Evolutionary conservation across 495 filamentous ascomycete genomes (phyloP).

Genomic region (Penicillium longicatenatum): DNA sequence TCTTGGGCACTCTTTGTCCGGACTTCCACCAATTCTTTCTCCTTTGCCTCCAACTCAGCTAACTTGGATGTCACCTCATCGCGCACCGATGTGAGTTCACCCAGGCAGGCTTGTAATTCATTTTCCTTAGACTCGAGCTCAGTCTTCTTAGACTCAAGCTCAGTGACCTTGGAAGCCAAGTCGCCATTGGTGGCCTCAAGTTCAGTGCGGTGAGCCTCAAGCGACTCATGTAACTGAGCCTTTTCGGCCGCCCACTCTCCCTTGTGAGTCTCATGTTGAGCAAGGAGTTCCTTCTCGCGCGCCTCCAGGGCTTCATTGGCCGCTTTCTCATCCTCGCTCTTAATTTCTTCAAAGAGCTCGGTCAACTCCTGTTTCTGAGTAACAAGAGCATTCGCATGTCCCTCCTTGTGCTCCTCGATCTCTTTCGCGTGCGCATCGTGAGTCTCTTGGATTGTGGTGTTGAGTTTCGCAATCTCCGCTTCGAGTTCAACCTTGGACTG

Average conservation of each 20-base stretch:
- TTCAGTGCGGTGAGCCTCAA: conserved; percentile 39
- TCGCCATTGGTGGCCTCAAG: conserved; percentile 37
- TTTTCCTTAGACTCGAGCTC: conserved; percentile 25
- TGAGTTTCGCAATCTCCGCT: conserved; percentile 53
- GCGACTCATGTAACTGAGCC: conserved; percentile 41
- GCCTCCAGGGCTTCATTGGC: conserved; percentile 40
- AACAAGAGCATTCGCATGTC: conserved; percentile 39
- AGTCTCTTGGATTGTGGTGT: conserved; percentile 47
- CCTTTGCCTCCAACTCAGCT: conserved; percentile 19
- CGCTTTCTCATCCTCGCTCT: conserved; percentile 49
- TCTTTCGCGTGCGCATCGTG: conserved; percentile 39
- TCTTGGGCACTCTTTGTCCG: conserved; percentile 23
- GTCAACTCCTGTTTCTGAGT: conserved; percentile 48
- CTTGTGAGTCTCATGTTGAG: conserved; percentile 40
- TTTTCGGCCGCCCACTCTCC: conserved; percentile 49
- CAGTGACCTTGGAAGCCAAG: conserved; percentile 35
- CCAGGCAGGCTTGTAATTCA: conserved; percentile 28
- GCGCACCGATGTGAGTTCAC: conserved; percentile 37
- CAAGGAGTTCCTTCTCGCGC: conserved; percentile 41
- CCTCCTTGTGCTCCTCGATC: conserved; percentile 40
- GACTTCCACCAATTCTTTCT: conserved; percentile 34
- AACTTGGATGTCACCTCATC: conserved; percentile 28
- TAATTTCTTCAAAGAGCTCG: conserved; percentile 50
- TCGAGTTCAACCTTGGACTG: conserved; percentile 44
- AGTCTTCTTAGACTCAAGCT: conserved; percentile 30